These are phyloP conservation scores for Erodium maritimum DNA, from an alignment of 345 rosid species.

Conservation along the genomic window DNA sequence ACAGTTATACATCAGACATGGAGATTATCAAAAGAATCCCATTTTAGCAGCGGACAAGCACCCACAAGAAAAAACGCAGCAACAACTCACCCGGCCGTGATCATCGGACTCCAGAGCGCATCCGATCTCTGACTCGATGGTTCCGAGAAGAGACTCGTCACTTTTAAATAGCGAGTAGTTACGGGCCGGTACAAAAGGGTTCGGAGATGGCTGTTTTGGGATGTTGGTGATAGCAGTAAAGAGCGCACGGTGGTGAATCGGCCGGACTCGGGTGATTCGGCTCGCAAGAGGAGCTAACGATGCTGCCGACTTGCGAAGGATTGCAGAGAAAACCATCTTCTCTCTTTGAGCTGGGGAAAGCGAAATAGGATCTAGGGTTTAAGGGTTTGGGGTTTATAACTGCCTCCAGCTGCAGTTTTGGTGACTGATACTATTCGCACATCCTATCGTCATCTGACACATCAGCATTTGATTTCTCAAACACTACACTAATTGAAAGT, in stretches of 20 bases:
- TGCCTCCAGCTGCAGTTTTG: not conserved
- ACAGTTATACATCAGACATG: not conserved
- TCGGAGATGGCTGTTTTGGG: constrained; percentile 10
- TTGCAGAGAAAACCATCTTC: constrained; percentile 30
- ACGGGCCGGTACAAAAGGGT: constrained; percentile 5
- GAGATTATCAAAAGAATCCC: not conserved
- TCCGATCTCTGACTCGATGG: constrained; percentile 55
- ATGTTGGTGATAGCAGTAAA: constrained; percentile 16
- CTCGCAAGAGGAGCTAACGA: constrained; percentile 27
- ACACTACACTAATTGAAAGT: too few relatives aligned
- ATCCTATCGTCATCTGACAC: too few relatives aligned
- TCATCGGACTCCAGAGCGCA: constrained; percentile 51
- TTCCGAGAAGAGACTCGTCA: constrained; percentile 46
- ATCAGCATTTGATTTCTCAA: too few relatives aligned
- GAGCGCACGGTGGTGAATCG: constrained; percentile 17
- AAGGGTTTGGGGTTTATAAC: not conserved
- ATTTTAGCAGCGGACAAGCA: not conserved
- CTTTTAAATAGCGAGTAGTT: constrained; percentile 29
- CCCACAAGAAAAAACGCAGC: not conserved
- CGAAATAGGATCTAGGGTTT: constrained; percentile 7
- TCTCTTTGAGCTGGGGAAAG: not conserved
- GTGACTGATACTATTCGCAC: too few relatives aligned
- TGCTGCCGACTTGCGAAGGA: constrained; percentile 37
- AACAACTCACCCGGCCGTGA: constrained; percentile 30
- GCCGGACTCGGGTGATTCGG: constrained; percentile 13